These are phyloP conservation scores for Alternaria panax DNA, from an alignment of 2,329 filamentous ascomycete species.

Conservation along the genomic window DNA sequence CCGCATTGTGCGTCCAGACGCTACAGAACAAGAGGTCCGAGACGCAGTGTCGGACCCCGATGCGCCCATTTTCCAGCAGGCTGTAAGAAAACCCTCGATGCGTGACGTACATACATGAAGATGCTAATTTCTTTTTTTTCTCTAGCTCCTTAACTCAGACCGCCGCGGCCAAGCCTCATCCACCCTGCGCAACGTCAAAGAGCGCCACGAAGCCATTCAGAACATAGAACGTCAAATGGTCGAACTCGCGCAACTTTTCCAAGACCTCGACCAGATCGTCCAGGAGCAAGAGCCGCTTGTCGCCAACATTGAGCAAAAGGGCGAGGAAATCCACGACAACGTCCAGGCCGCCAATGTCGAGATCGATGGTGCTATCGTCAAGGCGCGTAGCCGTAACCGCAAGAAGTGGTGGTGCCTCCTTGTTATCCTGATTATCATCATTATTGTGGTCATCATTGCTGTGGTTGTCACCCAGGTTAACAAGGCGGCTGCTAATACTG, in stretches of 20 bases:
- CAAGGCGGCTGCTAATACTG: conserved; percentile 26
- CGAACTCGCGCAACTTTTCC: conserved; percentile 85
- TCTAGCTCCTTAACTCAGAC: conserved; percentile 76
- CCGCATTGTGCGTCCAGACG: conserved; percentile 84
- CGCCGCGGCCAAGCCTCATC: conserved; percentile 81
- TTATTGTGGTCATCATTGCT: conserved; percentile 51
- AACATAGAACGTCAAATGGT: conserved; percentile 93
- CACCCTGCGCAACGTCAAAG: conserved; percentile 79
- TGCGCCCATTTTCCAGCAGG: conserved; percentile 86
- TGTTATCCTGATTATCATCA: conserved; percentile 61
- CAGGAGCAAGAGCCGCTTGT: conserved; percentile 85
- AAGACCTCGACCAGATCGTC: conserved; percentile 85
- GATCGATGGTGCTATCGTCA: conserved; percentile 80
- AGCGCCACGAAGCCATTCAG: conserved; percentile 84
- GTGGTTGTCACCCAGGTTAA: conserved; percentile 45
- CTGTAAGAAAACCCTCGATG: conserved; percentile 53
- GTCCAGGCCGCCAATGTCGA: conserved; percentile 85
- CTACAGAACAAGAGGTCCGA: conserved; percentile 77
- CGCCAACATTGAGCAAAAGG: conserved; percentile 82
- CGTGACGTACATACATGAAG: not conserved
- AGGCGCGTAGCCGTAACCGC: conserved; percentile 71
- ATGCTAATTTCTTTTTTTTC: conserved; percentile 21
- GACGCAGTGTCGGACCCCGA: conserved; percentile 77
- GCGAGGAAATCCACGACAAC: conserved; percentile 83
- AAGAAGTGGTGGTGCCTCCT: conserved; percentile 98